Evolutionary conservation across 345 rosid species (phyloP), one percentile per base, ranked within the genome.

Genomic region (Citrus mangshanensis): DNA sequence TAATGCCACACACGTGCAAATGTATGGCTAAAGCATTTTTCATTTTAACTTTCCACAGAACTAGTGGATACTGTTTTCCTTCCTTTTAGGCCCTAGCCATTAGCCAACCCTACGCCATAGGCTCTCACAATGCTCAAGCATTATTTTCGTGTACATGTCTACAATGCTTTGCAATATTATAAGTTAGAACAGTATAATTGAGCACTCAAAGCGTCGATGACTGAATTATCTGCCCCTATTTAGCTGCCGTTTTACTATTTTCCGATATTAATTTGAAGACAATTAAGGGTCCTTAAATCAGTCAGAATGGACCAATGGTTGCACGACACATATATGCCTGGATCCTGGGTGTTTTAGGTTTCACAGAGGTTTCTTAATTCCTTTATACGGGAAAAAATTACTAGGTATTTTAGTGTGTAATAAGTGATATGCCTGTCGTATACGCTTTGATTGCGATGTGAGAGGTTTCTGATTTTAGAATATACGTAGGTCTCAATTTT

Each of bases 1-100:
- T 25, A 79, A 66, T 62, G 78, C 68, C 34, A 61, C 81, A 73
- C 85, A 83, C 83, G 82, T 79, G 85, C 81, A 73, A 18, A 54
- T n/a, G 30, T 72, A 21, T 2, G 25, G 32, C 73, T 30, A 18
- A 75, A 8, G 69, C 46, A 42, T 24, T 61, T 78, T 61, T 42
- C 34, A 7, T 34, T 35, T 24, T 28, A 55, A 49, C 35, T 28
- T 63, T 19, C 68, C 5, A 14, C 9, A 30, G 54, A 70, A 68
- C 42, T 9, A 55, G 68, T 77, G 73, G 79, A 37, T 56, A 16
- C 73, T 19, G 68, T 67, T 38, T 30, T 27, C 42, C 56, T 24
- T 54, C 6, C 22, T 18, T 13, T 46, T 3, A 46, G 51, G 51
- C 5, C 18, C 18, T 46, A 46, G 51, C 49, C 49, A 42, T 42